These are phyloP conservation scores for Teratosphaeria destructans DNA, from an alignment of 2,329 filamentous ascomycete species.

Conservation along the genomic window DNA sequence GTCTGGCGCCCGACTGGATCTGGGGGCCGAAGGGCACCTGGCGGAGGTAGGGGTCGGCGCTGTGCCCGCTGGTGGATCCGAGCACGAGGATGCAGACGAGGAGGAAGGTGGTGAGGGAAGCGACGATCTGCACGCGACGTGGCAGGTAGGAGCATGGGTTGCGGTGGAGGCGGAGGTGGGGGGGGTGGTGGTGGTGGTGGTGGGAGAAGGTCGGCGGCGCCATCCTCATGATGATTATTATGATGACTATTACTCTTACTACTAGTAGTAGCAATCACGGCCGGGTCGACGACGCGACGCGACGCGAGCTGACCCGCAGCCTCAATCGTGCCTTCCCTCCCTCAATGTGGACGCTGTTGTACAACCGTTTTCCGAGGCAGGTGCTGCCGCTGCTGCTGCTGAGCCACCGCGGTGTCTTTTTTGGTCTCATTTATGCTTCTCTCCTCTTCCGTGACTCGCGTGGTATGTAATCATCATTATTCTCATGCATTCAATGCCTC, in stretches of 20 bases:
- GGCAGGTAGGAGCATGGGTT: constrained; percentile 32
- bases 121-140: constrained; percentile 37
- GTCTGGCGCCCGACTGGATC: constrained; percentile 30
- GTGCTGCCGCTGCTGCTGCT: neutral
- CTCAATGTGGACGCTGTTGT: neutral
- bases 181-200: no score
- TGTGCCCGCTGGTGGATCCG: constrained; percentile 20
- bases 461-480: neutral
- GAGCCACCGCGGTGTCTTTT: neutral
- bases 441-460: neutral
- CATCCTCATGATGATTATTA: constrained; percentile 7
- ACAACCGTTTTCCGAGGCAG: no score
- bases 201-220: constrained; percentile 1
- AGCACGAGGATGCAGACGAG: constrained; percentile 29
- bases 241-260: neutral
- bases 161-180: neutral
- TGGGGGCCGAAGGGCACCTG: constrained; percentile 26
- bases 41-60: constrained; percentile 18
- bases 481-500: no score
- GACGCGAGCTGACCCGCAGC: neutral
- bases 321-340: no score
- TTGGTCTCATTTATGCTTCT: neutral
- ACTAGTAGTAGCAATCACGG: no score
- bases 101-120: constrained; percentile 27
- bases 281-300: no score